Evolutionary conservation across 352 stramenopile genomes (phyloP), one percentile per base, ranked within the genome.

Genomic region (Phytophthora nicotianae): DNA sequence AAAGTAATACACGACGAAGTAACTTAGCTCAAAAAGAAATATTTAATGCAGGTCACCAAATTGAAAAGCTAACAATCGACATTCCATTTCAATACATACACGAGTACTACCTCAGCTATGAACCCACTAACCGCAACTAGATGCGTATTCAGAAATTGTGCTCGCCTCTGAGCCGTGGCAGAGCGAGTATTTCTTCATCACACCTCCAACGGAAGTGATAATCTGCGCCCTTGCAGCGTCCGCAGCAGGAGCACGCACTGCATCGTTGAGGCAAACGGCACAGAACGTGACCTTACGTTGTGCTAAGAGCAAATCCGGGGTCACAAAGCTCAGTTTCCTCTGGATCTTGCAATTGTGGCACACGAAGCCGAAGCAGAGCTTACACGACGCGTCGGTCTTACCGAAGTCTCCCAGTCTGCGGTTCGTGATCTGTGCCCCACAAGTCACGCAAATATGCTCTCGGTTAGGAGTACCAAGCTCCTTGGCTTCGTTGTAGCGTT

Each of bases 221-320:
- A 77, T 65, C 41, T 74, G 69, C 24, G 65, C 64, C 26, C 64
- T 41, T 17, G 69, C 69, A 6, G 65, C 65, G 14, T 65, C 64
- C 3, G 56, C 46, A 33, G 69, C 64, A 35, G 58, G 59, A 48
- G 75, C 68, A n/a, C 65, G 68, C 9, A 68, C 57, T 20, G 74
- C 62, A 14, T 56, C 57, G 0, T 51, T 74, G 24, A 81, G 61
- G 48, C 75, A 83, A 20, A 46, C 37, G 1, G 58, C 52, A 24
- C 74, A 83, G 49, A 83, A 81, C 16, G 69, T 73, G 55, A 83
- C 63, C 24, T 75, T 71, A 14, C 67, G 62, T 46, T 73, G 58
- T 6, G 75, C 66, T 1, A 83, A 35, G 20, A 70, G 27, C 47
- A 75, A 50, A 26, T 79, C 74, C 5, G 68, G 58, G 5, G 69